Base-by-base conservation (phyloP, 257 asterid species). In the Striga asiatica region DNA sequence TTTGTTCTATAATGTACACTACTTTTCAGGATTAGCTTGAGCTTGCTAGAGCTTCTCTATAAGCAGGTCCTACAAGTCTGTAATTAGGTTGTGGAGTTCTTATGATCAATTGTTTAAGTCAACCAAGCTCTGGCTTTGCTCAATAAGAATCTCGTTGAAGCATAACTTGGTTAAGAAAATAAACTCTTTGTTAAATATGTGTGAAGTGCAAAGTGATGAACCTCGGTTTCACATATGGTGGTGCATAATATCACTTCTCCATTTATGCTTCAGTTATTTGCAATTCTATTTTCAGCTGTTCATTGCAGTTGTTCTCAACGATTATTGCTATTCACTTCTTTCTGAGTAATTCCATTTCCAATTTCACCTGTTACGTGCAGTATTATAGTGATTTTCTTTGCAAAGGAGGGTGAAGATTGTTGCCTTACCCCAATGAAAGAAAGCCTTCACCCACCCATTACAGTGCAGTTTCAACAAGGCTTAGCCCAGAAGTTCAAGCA, bases 401-500 rank as follows among this genome's bases (percentile, higher is more conserved):
- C 94, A 11, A 84, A 81, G 77, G 97, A 88, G 75, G 94, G 94
- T 11, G 91, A 88, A 72, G 81, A 70, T 67, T 92, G 97, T 71
- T 60, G 65, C 75, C 71, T 92, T 67, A 81, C 78, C 20, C 86
- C 99, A 11, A 66, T 48, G 38, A 82, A 79, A 62, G 95, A 88
- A 70, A 72, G 61, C 70, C 59, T 77, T 18, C 64, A 77, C 64
- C 94, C 93, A 12, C 81, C 95, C 0, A 57, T 88, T 54, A 81
- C 75, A 4, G 79, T 84, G n/a, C 66, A 77, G 39, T 92, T 92
- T 37, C 66, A 79, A 49, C 81, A 81, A 66, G 97, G 95, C 43
- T 67, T 84, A 63, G 89, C 74, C 19, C 99, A 92, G 79, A 88
- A 81, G 83, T 92, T 79, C 63, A 81, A 59, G 46, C 99, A 92